Evolutionary conservation across 2,329 filamentous ascomycete genomes (phyloP).

Genomic region (Fusarium sp.): DNA sequence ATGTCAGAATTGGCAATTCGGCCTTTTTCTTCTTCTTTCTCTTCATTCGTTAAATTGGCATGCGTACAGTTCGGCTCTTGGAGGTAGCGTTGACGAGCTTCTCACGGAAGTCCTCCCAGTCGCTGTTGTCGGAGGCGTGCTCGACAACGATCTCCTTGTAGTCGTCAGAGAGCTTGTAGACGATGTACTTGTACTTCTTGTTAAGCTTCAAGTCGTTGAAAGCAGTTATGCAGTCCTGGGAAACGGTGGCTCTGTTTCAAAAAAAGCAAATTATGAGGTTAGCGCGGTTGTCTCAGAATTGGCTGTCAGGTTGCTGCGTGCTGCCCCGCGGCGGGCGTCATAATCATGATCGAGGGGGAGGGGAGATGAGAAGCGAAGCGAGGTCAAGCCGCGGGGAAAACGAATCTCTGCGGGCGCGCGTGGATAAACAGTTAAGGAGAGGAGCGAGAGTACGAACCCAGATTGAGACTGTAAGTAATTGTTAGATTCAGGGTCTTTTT

Average conservation of each 20-base stretch:
- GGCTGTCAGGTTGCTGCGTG: constrained; percentile 23
- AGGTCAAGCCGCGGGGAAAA: constrained; percentile 15
- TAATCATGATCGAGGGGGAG: constrained; percentile 32
- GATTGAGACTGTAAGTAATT: constrained; percentile 69
- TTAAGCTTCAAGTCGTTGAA: constrained; percentile 88
- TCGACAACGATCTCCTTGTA: constrained; percentile 86
- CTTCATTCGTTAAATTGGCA: background rate
- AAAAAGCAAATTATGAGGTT: constrained; percentile 33
- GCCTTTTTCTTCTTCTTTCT: background rate
- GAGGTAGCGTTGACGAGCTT: constrained; percentile 79
- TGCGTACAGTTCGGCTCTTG: constrained; percentile 74
- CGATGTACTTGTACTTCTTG: constrained; percentile 86
- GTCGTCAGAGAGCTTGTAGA: constrained; percentile 89
- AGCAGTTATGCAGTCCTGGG: constrained; percentile 75
- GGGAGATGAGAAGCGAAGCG: constrained; percentile 24
- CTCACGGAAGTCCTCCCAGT: constrained; percentile 81
- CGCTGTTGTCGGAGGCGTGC: constrained; percentile 72
- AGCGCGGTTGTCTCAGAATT: constrained; percentile 41
- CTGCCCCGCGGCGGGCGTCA: constrained; percentile 44
- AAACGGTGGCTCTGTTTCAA: constrained; percentile 73
- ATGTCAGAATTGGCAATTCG: constrained; percentile 20
- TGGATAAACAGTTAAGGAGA: constrained; percentile 13
- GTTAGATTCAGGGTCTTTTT: constrained; percentile 32
- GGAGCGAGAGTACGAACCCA: constrained; percentile 61
- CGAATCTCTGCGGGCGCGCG: constrained; percentile 27